A percentile compares a stretch with the other conserved stretches of the same genome.
Evolutionary conservation across 192 early-diverging fungal species (phyloP).

Genomic region (Borealophlyctis nickersoniae): DNA sequence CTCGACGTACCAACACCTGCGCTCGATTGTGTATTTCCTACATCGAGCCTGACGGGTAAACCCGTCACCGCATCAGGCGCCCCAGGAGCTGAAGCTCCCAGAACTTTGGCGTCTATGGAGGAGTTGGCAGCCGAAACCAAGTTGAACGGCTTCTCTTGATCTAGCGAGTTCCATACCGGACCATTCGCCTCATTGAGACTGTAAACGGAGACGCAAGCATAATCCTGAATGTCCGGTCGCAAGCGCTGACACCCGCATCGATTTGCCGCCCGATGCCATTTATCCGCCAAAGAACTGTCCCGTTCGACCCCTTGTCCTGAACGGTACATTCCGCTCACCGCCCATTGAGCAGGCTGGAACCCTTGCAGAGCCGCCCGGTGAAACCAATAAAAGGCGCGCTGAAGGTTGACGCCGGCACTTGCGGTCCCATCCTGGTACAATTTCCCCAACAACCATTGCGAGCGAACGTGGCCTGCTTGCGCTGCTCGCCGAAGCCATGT

Average conservation of each 20-base stretch:
- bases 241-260: conserved; percentile 24
- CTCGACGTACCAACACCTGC: neutral
- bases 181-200: conserved; percentile 26
- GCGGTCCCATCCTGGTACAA: conserved; percentile 20
- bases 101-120: neutral
- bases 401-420: neutral
- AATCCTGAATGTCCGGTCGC: conserved; percentile 8
- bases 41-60: neutral
- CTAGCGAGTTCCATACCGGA: conserved; percentile 24
- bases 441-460: conserved; percentile 32
- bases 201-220: conserved; percentile 19
- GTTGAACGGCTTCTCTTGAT: conserved; percentile 4
- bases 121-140: conserved; percentile 1
- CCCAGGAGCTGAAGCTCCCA: neutral
- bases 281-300: conserved; percentile 25
- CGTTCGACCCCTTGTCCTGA: conserved; percentile 15
- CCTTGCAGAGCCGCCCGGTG: conserved; percentile 35
- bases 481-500: conserved; percentile 32
- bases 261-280: conserved; percentile 28
- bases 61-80: neutral
- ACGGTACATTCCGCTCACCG: conserved; percentile 28
- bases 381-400: conserved; percentile 39
- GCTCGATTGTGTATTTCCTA: neutral
- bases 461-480: conserved; percentile 24
- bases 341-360: conserved; percentile 32